Base-by-base conservation (phyloP, 257 asterid species). In the Solanum tarijense region DNA sequence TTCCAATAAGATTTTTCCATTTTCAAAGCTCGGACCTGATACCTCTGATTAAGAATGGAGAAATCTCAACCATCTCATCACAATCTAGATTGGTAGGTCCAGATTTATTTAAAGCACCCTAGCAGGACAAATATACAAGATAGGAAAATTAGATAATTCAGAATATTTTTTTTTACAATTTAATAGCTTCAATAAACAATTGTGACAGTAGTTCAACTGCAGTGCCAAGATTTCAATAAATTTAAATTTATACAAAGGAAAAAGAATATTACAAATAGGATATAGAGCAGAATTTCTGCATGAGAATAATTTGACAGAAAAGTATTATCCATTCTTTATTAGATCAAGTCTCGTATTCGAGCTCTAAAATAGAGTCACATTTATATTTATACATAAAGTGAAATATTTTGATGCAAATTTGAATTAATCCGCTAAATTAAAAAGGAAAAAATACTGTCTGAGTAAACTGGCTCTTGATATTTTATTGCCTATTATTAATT, bases 11-110 rank as follows among this genome's bases (percentile, higher is more conserved):
- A 8, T 21, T 60, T 60, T 60, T 23, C 0, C 5, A 3, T 1
- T 60, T 9, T 9, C 3, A 8, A 60, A 9, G 27, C 1, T 60
- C 0, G 29, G 0, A 60, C 0, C 0, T 21, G 1, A 60, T 23
- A 23, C 13, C 5, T 60, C 6, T 60, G 0, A 60, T 60, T 60
- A 23, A 23, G 1, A 21, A 9, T 9, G 6, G 29, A 60, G 1
- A 23, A 60, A 60, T 60, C 0, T 60, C 69, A 8, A 8, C 1
- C 5, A 60, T 9, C 0, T 21, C 6, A 9, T 9, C 13, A 60
- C 29, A 4, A 23, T 21, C 69, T 0, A 58, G 2, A 58, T 58
- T 23, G 69, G 16, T 87, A 91, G 91, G 95, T 89, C 92, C 92
- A 90, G 88, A 85, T 87, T 86, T 25, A 29, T 87, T 86, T 6